Percentiles rank a stretch among this genome's conserved stretches.
Evolutionary conservation across 129 eudicot species (phyloP).

Genomic region (Arctium minus): DNA sequence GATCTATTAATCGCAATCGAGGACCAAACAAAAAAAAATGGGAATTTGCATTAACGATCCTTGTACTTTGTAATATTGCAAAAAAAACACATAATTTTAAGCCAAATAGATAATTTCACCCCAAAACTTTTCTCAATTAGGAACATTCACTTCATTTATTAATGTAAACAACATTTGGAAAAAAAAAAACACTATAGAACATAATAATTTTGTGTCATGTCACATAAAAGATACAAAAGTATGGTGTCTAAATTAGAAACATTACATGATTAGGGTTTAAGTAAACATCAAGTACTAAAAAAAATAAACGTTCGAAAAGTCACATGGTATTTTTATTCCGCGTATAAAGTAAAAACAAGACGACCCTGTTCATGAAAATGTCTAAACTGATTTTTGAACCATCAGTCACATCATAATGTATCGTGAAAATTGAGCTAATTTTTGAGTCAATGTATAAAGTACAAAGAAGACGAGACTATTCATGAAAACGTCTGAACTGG

Average conservation of each 20-base stretch:
- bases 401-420: no score
- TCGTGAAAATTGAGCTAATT: no score
- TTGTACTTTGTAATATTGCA: neutral
- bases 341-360: no score
- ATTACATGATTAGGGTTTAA: neutral
- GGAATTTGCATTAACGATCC: neutral
- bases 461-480: no score
- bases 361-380: no score
- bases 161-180: neutral
- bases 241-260: neutral
- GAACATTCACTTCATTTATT: neutral
- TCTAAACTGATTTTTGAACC: no score
- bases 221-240: neutral
- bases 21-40: neutral
- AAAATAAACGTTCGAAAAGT: no score
- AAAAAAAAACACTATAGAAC: neutral
- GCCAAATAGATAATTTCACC: neutral
- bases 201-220: neutral
- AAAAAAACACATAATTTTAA: neutral
- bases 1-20: neutral
- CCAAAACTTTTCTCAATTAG: neutral
- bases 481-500: no score
- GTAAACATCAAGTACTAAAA: neutral
- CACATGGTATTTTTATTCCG: no score
- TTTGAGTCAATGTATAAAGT: no score